A percentile compares a stretch with the other conserved stretches of the same genome.
These are phyloP conservation scores for Amaranthus cruentus DNA, from an alignment of 148 eudicot genomes.

Conservation along the genomic window DNA sequence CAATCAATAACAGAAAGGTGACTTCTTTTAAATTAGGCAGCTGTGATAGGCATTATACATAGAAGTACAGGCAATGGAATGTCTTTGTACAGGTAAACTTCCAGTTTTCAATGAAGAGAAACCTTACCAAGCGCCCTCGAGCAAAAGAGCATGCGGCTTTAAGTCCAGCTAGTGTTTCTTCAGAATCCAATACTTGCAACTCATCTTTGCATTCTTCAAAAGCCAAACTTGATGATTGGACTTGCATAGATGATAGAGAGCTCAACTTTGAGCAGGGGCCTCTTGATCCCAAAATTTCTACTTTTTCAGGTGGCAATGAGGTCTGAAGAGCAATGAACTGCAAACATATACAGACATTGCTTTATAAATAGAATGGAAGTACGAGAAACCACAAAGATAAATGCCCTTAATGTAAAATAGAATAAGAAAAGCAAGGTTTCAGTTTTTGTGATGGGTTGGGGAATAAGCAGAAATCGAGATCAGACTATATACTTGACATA, in stretches of 20 bases:
- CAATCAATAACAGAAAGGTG: conserved; percentile 10
- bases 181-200: conserved; percentile 39
- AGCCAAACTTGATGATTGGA: conserved; percentile 16
- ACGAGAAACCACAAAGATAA: background rate
- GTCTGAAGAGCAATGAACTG: conserved; percentile 60
- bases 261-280: conserved; percentile 29
- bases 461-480: background rate
- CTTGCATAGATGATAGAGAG: conserved; percentile 15
- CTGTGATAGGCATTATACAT: background rate
- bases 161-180: conserved; percentile 47
- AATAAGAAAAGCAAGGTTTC: background rate
- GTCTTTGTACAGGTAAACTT: background rate
- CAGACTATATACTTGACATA: conserved; percentile 47
- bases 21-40: background rate
- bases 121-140: conserved; percentile 51
- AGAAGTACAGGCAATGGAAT: background rate
- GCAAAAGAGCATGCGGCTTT: conserved; percentile 26
- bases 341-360: conserved; percentile 14
- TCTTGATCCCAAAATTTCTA: conserved; percentile 51
- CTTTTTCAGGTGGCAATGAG: conserved; percentile 38
- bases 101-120: background rate
- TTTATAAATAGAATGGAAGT: background rate
- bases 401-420: background rate
- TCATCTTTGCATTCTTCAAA: conserved; percentile 38
- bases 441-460: too few species aligned